Conservation (phyloP, 23 red algal genomes). For the Chondrus crispus region DNA sequence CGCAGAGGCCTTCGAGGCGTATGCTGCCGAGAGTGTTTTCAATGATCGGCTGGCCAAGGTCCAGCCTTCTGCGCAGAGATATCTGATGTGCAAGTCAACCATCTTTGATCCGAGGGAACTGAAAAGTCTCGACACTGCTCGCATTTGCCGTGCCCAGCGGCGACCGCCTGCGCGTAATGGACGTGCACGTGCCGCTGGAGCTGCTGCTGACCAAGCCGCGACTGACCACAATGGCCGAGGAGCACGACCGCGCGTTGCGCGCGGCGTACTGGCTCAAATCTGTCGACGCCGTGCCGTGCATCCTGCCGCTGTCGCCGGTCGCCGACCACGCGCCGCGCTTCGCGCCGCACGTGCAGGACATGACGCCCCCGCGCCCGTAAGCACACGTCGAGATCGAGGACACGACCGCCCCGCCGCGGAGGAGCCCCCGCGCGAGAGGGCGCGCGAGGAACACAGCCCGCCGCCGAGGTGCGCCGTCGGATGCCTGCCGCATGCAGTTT, state of each 20-base stretch:
- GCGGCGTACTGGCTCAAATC: constrained; percentile 24
- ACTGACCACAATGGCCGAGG: not conserved
- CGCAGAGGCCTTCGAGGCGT: constrained; percentile 35
- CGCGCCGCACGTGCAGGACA: too few relatives aligned
- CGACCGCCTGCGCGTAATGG: not conserved
- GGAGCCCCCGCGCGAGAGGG: too few relatives aligned
- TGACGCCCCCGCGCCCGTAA: too few relatives aligned
- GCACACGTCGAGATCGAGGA: too few relatives aligned
- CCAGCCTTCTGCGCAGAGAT: not conserved
- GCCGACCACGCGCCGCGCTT: constrained; percentile 10
- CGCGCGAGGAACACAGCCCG: too few relatives aligned
- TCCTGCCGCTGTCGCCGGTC: not conserved
- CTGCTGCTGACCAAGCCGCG: constrained; percentile 14
- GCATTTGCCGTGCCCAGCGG: not conserved
- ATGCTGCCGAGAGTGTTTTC: constrained; percentile 20
- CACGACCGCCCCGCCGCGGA: too few relatives aligned
- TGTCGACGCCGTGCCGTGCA: constrained; percentile 5
- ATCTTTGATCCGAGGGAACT: constrained; percentile 59
- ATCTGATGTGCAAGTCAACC: constrained; percentile 70
- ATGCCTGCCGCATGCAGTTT: too few relatives aligned
- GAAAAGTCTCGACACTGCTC: not conserved
- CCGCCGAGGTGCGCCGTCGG: too few relatives aligned
- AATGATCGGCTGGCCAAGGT: too few relatives aligned
- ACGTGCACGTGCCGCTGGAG: not conserved
- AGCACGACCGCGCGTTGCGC: constrained; percentile 1